These are phyloP conservation scores for Microthlaspi erraticum DNA, from an alignment of 345 rosid genomes.

Conservation along the genomic window DNA sequence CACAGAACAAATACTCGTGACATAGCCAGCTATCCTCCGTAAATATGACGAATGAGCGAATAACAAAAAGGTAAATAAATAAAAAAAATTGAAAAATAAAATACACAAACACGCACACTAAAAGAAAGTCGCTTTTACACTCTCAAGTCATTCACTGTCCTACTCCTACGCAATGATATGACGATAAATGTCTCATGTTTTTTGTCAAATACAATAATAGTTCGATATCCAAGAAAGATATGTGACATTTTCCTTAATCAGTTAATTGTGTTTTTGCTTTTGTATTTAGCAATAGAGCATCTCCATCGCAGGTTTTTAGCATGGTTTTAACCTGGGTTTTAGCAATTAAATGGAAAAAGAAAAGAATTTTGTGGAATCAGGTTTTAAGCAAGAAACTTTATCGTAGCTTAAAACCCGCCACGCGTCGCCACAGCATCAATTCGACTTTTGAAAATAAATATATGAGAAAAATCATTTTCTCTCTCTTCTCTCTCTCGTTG, in stretches of 20 bases:
- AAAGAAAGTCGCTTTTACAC: conserved; percentile 8
- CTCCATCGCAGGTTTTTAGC: too few species aligned
- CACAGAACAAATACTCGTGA: conserved; percentile 47
- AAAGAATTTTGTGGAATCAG: too few species aligned
- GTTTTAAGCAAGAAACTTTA: too few species aligned
- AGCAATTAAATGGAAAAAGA: too few species aligned
- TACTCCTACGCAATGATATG: conserved; percentile 27
- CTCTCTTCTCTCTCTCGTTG: too few species aligned
- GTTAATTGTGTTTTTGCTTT: neutral
- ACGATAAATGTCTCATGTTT: conserved; percentile 25
- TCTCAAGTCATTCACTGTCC: conserved; percentile 14
- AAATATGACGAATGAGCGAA: conserved; percentile 8
- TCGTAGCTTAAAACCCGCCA: too few species aligned
- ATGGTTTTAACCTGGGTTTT: too few species aligned
- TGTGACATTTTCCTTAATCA: neutral
- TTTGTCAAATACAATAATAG: neutral
- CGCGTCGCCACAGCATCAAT: too few species aligned
- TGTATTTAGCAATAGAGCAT: neutral
- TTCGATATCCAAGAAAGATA: neutral
- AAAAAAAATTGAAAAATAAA: conserved; percentile 8
- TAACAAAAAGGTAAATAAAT: neutral
- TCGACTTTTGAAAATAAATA: too few species aligned
- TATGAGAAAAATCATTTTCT: too few species aligned
- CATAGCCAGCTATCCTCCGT: conserved; percentile 41
- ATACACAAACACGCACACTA: conserved; percentile 4